Evolutionary conservation across 345 rosid genomes (phyloP).

Genomic region (Brassica rapa): DNA sequence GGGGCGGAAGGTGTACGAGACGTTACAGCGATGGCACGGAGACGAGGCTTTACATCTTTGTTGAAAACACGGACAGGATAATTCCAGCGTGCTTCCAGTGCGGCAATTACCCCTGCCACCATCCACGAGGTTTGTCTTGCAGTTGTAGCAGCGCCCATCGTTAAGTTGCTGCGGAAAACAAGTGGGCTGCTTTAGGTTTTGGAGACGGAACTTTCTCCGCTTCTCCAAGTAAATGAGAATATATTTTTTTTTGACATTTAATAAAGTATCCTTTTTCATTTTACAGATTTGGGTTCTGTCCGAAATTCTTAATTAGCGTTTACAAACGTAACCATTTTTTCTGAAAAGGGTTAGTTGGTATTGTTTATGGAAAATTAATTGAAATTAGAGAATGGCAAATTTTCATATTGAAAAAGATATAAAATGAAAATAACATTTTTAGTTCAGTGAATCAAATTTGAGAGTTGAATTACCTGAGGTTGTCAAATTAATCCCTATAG

Average conservation of each 20-base stretch:
- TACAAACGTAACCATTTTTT: not conserved
- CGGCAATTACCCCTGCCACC: constrained; percentile 27
- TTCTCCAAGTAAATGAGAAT: constrained; percentile 13
- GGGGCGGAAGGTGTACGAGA: constrained; percentile 16
- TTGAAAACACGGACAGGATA: constrained; percentile 25
- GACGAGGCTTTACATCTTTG: constrained; percentile 36
- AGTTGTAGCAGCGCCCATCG: constrained; percentile 13
- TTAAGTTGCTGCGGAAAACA: not conserved
- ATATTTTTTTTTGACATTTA: not conserved
- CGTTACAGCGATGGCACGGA: constrained; percentile 24
- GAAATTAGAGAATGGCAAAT: not conserved
- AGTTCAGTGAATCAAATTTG: not conserved
- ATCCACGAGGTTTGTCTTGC: constrained; percentile 29
- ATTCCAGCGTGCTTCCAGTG: constrained; percentile 30
- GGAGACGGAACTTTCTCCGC: not conserved
- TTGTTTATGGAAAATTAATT: not conserved
- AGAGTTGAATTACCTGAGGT: not conserved
- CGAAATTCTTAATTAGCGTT: not conserved
- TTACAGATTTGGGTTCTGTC: not conserved
- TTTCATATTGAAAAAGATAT: not conserved
- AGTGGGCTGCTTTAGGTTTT: constrained; percentile 1
- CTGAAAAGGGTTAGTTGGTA: not conserved
- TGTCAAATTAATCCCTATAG: not conserved
- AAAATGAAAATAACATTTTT: not conserved
- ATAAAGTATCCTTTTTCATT: not conserved